Percentiles rank a stretch among this genome's conserved stretches.
phyloP scores from a whole-genome alignment of 176 grass and related monocot genomes.

The Phragmites australis region DNA sequence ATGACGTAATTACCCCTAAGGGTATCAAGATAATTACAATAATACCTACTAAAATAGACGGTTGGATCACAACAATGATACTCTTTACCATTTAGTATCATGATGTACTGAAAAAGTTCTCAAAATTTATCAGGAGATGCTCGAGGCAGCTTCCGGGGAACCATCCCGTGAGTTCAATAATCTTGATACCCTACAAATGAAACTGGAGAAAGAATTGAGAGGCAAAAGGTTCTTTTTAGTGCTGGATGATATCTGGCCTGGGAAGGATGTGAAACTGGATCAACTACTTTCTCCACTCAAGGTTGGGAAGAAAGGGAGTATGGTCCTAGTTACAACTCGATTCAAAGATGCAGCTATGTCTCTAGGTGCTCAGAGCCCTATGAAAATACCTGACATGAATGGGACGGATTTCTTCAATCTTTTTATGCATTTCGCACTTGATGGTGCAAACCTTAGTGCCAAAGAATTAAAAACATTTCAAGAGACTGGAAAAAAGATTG shows the following conservation, averaged over 20 bases:
- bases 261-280: background rate
- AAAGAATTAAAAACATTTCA: background rate
- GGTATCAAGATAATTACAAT: too few relatives aligned
- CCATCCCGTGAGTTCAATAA: background rate
- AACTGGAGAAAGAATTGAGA: background rate
- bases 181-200: background rate
- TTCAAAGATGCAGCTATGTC: background rate
- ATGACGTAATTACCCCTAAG: too few relatives aligned
- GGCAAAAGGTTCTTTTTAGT: slow-evolving; percentile 19
- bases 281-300: slow-evolving; percentile 16
- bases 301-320: slow-evolving; percentile 24
- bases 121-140: slow-evolving; percentile 35
- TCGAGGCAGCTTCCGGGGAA: background rate
- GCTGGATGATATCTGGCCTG: slow-evolving; percentile 18
- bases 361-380: background rate
- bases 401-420: background rate
- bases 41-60: too few relatives aligned
- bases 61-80: too few relatives aligned
- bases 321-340: slow-evolving; percentile 40
- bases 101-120: too few relatives aligned
- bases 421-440: slow-evolving; percentile 37
- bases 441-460: background rate
- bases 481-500: background rate
- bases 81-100: too few relatives aligned
- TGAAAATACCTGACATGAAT: slow-evolving; percentile 15